Base-by-base conservation (phyloP, 805 yeast species). In the Metschnikowia drakensbergensis region DNA sequence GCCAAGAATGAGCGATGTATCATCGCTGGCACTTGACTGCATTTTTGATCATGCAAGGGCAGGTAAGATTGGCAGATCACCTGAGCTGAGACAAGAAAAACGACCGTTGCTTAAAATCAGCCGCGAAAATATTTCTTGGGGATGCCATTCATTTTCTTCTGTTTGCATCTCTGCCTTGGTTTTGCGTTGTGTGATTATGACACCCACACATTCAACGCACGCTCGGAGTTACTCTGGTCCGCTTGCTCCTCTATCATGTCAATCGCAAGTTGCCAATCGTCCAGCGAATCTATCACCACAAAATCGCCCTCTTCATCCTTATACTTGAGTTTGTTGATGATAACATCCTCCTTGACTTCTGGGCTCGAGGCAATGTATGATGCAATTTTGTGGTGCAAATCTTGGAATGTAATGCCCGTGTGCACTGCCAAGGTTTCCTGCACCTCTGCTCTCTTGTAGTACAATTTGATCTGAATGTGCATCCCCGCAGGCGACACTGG, bases 231-330 rank as follows among this genome's bases (percentile, higher is more conserved):
- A 17, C 49, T 46, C 22, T 54, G 61, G 49, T 55, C 58, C 6
- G 54, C 50, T 26, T 63, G 48, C 48, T 72, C 76, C 11, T 70
- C 72, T 40, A 70, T 58, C 73, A 69, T 69, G 54, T 88, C 97
- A 48, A 84, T 77, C 2, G 96, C 97, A 63, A 91, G 81, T 28
- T 65, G 68, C 88, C 96, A 86, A 63, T 92, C 98, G 45, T 92
- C 97, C 53, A 85, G 86, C 30, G 89, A 81, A 55, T 83, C 86
- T 67, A 92, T 81, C 42, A 86, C 82, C 37, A 94, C 95, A 63
- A 80, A 85, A 64, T 94, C 99, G 13, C 96, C 97, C 63, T 94
- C 99, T 67, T 94, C 99, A 66, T 94, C 99, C 62, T 82, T 82
- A 63, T 89, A 92, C 65, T 83, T 84, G 52, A 94, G 75, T 58